Percentiles rank a stretch among this genome's conserved stretches.
Evolutionary conservation across 2,329 filamentous ascomycete genomes (phyloP).

Genomic region (Xylariaceae sp.): DNA sequence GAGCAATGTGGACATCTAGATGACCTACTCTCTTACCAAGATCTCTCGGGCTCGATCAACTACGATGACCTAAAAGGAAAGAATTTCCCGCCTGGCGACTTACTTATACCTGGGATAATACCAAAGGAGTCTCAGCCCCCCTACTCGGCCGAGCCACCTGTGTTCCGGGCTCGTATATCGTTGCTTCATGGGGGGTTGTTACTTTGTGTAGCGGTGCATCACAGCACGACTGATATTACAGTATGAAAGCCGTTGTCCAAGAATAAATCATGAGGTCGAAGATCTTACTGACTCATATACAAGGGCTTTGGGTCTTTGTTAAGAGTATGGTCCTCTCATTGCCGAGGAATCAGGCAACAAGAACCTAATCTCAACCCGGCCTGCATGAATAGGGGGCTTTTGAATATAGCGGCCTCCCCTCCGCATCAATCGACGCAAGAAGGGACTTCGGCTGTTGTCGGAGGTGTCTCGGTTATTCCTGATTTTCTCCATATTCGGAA

Average conservation of each 20-base stretch:
- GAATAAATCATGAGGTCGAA: too few species aligned
- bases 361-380: constrained; percentile 15
- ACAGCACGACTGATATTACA: constrained; percentile 29
- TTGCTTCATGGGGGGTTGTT: constrained; percentile 23
- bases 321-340: constrained; percentile 28
- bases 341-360: constrained; percentile 15
- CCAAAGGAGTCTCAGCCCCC: constrained; percentile 19
- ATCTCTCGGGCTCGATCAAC: constrained; percentile 20
- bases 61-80: constrained; percentile 20
- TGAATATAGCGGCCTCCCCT: too few species aligned
- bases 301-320: constrained; percentile 26
- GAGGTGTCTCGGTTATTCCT: constrained; percentile 13
- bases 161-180: constrained; percentile 24
- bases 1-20: constrained; percentile 16
- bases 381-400: constrained; percentile 20
- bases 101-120: constrained; percentile 15
- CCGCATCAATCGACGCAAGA: background rate
- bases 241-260: too few species aligned
- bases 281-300: too few species aligned
- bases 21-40: constrained; percentile 21
- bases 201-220: constrained; percentile 26
- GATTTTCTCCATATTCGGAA: constrained; percentile 17
- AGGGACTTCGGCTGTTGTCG: background rate
- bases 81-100: constrained; percentile 23
- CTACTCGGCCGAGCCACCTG: constrained; percentile 18